Conservation (phyloP, 768 basidiomycete species). For the Russula emetica region DNA sequence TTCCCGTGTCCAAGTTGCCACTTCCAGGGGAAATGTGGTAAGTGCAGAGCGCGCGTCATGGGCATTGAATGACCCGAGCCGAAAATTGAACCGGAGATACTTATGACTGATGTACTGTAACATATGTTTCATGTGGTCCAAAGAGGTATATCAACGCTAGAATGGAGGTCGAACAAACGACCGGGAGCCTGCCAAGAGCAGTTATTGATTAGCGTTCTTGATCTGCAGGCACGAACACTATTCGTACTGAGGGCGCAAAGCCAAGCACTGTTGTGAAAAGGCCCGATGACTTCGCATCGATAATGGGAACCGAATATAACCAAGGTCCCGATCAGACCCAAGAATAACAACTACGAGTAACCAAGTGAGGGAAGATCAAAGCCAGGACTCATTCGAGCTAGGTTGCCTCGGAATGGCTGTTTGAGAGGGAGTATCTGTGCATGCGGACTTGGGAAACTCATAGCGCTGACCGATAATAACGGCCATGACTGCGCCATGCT, state of each 20-base stretch:
- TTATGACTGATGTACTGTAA: neutral
- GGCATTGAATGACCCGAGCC: neutral
- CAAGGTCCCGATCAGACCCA: too few relatives aligned
- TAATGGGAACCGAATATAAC: neutral
- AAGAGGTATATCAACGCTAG: neutral
- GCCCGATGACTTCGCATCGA: neutral
- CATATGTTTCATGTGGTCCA: neutral
- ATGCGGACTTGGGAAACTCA: conserved; percentile 25
- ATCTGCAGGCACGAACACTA: neutral
- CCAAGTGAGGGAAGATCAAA: too few relatives aligned
- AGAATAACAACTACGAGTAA: neutral
- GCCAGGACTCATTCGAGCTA: neutral
- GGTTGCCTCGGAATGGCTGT: neutral
- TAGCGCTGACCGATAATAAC: conserved; percentile 40
- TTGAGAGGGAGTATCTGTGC: neutral
- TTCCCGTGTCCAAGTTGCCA: neutral
- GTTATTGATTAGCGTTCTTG: neutral
- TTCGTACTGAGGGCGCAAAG: neutral
- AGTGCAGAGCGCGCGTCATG: neutral
- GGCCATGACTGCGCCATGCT: conserved; percentile 40
- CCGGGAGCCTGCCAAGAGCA: neutral
- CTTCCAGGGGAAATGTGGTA: neutral
- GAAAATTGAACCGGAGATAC: neutral
- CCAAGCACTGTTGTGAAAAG: neutral
- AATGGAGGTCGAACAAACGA: neutral